Percentiles rank a stretch among this genome's conserved stretches.
phyloP scores from a whole-genome alignment of 2,329 filamentous ascomycete genomes.

The Ophiostoma ulmi region DNA sequence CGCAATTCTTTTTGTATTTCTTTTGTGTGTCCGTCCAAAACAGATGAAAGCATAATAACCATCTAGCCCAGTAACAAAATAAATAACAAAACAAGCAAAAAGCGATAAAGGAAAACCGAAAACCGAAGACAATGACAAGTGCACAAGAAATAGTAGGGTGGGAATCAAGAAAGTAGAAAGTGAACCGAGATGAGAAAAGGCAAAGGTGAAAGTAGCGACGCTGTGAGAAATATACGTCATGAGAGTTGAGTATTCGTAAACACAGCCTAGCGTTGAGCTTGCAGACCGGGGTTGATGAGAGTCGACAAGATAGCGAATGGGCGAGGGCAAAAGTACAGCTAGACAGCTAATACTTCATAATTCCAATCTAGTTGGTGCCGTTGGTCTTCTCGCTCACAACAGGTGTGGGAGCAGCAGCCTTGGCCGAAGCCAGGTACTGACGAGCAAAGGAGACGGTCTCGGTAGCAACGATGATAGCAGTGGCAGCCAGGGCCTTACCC shows the following conservation, averaged over 20 bases:
- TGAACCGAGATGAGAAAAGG: no score
- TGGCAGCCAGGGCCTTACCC: conserved; percentile 65
- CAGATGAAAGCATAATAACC: not conserved
- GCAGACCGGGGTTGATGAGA: not conserved
- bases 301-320: not conserved
- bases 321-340: not conserved
- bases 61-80: not conserved
- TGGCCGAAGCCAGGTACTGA: conserved; percentile 56
- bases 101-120: not conserved
- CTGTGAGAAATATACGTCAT: not conserved
- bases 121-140: not conserved
- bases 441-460: conserved; percentile 60
- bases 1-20: not conserved
- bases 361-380: conserved; percentile 23
- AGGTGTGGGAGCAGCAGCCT: conserved; percentile 42
- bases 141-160: conserved; percentile 10
- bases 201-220: not conserved
- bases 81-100: not conserved
- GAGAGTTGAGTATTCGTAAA: not conserved
- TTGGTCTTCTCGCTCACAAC: conserved; percentile 48
- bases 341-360: not conserved
- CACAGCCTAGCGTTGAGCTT: not conserved
- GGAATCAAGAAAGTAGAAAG: conserved; percentile 19
- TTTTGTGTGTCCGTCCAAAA: not conserved
- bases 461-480: conserved; percentile 60